These are phyloP conservation scores for Podaxis sp. DNA, from an alignment of 768 basidiomycete species.

Conservation along the genomic window DNA sequence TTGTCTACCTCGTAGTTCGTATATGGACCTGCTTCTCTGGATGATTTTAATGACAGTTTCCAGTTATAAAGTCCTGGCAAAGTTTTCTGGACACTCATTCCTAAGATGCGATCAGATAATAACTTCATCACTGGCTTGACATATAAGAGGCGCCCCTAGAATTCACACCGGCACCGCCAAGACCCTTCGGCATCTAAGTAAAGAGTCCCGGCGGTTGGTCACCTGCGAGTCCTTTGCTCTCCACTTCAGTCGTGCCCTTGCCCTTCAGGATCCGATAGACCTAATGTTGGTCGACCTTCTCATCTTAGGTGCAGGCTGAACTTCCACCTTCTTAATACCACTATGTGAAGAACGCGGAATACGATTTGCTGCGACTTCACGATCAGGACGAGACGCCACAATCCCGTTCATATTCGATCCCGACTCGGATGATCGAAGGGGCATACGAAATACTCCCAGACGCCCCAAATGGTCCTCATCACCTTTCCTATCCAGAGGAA, in stretches of 20 bases:
- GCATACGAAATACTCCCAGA: slow-evolving; percentile 45
- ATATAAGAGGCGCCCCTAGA: background rate
- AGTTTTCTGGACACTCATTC: background rate
- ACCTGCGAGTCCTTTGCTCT: background rate
- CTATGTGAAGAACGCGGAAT: slow-evolving; percentile 38
- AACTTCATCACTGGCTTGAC: background rate
- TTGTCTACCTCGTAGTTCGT: background rate
- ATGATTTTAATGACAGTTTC: background rate
- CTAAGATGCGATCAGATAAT: background rate
- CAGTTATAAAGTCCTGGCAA: too few relatives aligned
- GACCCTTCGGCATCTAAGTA: background rate
- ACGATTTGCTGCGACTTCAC: slow-evolving; percentile 48
- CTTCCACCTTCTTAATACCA: slow-evolving; percentile 54
- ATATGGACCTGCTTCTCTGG: background rate
- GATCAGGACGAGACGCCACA: slow-evolving; percentile 43
- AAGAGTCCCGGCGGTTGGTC: background rate
- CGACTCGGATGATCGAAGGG: slow-evolving; percentile 33
- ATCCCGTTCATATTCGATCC: slow-evolving; percentile 56
- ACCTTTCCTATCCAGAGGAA: slow-evolving; percentile 47
- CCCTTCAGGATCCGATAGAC: background rate
- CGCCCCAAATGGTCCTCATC: slow-evolving; percentile 49
- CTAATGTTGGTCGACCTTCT: slow-evolving; percentile 42
- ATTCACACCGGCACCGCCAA: background rate
- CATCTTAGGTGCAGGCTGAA: slow-evolving; percentile 68
- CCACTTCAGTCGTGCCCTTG: background rate